A percentile compares a stretch with the other conserved stretches of the same genome.
Conservation (phyloP, 345 rosid genomes). For the Arabidopsis suecica region DNA sequence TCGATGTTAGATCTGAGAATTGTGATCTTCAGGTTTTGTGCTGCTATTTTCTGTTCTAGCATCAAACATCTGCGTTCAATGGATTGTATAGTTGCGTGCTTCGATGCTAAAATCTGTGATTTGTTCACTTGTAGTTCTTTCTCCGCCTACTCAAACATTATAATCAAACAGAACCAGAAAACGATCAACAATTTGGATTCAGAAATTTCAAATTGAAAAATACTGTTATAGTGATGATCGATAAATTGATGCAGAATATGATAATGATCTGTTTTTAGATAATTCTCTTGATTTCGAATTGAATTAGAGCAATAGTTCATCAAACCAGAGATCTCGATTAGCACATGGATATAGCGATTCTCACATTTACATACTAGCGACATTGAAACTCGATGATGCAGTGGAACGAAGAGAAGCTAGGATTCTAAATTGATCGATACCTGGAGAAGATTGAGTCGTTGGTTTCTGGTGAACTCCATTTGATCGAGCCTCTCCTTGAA, state of each 20-base stretch:
- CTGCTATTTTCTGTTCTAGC: constrained; percentile 60
- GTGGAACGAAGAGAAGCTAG: constrained; percentile 27
- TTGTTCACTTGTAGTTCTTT: constrained; percentile 62
- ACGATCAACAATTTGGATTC: background rate
- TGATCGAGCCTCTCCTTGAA: constrained; percentile 71
- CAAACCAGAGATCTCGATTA: background rate
- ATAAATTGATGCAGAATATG: background rate
- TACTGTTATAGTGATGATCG: background rate
- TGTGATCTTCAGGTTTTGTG: constrained; percentile 61
- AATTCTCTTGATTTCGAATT: background rate
- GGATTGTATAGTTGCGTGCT: constrained; percentile 50
- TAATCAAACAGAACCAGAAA: constrained; percentile 15
- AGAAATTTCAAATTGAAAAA: background rate
- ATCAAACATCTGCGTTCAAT: constrained; percentile 63
- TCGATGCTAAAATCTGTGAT: constrained; percentile 53
- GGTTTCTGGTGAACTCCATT: constrained; percentile 68
- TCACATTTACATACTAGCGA: background rate
- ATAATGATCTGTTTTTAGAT: background rate
- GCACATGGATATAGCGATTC: constrained; percentile 6
- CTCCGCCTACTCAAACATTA: constrained; percentile 57
- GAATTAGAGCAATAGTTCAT: background rate
- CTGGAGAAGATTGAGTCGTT: constrained; percentile 70
- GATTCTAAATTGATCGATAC: constrained; percentile 39
- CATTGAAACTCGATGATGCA: constrained; percentile 4
- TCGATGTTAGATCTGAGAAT: constrained; percentile 56